Percentiles rank a stretch among this genome's conserved stretches.
These are phyloP conservation scores for Auriscalpium vulgare DNA, from an alignment of 768 basidiomycete genomes.

Conservation along the genomic window DNA sequence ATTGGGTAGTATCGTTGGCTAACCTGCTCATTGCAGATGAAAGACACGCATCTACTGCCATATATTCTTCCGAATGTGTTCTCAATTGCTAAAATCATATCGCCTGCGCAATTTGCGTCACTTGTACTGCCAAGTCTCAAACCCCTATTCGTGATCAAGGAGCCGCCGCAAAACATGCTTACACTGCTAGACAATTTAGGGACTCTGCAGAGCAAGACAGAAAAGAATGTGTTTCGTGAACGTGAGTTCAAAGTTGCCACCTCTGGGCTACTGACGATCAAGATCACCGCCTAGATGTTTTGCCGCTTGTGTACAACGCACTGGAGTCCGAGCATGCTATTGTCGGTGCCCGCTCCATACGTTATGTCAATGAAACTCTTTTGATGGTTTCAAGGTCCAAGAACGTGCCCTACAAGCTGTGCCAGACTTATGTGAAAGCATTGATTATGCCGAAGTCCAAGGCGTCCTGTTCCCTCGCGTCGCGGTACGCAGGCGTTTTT, in stretches of 20 bases:
- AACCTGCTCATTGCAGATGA: conserved; percentile 49
- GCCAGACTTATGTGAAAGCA: conserved; percentile 83
- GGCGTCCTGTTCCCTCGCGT: conserved; percentile 85
- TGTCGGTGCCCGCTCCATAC: conserved; percentile 30
- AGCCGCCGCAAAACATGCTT: conserved; percentile 96
- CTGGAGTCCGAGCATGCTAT: conserved; percentile 90
- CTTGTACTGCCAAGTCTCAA: conserved; percentile 82
- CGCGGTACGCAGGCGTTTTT: conserved; percentile 50
- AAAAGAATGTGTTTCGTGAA: conserved; percentile 79
- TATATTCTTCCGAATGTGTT: conserved; percentile 97
- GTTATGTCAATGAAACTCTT: not conserved
- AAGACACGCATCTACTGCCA: conserved; percentile 87
- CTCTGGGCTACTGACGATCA: not conserved
- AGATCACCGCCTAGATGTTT: conserved; percentile 56
- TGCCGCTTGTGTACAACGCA: conserved; percentile 92
- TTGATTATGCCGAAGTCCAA: conserved; percentile 94
- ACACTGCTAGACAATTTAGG: conserved; percentile 85
- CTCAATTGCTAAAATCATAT: conserved; percentile 70
- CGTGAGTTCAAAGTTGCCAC: conserved; percentile 36
- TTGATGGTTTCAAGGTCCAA: conserved; percentile 59
- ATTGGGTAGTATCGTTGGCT: no score
- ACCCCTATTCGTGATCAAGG: conserved; percentile 83
- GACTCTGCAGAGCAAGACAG: conserved; percentile 84
- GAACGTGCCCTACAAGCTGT: conserved; percentile 81
- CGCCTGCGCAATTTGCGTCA: conserved; percentile 71